These are phyloP conservation scores for Dactylorhiza incarnata DNA, from an alignment of 106 monocot genomes.

Conservation along the genomic window DNA sequence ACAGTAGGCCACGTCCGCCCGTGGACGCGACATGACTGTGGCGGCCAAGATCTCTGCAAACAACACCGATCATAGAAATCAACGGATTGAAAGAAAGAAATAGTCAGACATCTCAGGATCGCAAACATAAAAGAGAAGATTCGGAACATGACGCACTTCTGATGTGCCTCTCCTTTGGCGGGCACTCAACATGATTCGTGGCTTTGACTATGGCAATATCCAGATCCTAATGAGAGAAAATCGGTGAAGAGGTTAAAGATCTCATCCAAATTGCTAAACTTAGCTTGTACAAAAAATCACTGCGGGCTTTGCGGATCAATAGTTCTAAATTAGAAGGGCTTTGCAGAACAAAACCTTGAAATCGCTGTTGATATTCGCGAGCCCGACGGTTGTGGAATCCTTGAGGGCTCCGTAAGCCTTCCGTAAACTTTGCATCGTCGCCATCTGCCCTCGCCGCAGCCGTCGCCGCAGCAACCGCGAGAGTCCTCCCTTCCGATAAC, in stretches of 20 bases:
- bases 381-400: conserved; percentile 85
- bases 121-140: neutral
- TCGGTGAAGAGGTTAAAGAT: neutral
- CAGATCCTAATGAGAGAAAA: conserved; percentile 38
- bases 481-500: neutral
- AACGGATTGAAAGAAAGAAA: neutral
- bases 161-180: conserved; percentile 71
- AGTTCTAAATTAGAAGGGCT: conserved; percentile 1
- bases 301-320: neutral
- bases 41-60: conserved; percentile 54
- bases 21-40: conserved; percentile 45
- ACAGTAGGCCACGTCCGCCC: conserved; percentile 75
- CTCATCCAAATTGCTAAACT: neutral
- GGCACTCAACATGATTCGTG: conserved; percentile 71
- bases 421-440: conserved; percentile 62
- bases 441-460: conserved; percentile 24
- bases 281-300: neutral
- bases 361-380: conserved; percentile 97
- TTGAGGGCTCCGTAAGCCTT: conserved; percentile 90
- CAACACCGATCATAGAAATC: neutral
- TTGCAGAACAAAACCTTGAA: conserved; percentile 54
- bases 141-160: conserved; percentile 31
- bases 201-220: conserved; percentile 73
- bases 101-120: neutral
- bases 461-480: conserved; percentile 3